Evolutionary conservation across 306 rosid genomes (phyloP), one percentile per base, ranked within the genome.

Genomic region (Medicago arabica): DNA sequence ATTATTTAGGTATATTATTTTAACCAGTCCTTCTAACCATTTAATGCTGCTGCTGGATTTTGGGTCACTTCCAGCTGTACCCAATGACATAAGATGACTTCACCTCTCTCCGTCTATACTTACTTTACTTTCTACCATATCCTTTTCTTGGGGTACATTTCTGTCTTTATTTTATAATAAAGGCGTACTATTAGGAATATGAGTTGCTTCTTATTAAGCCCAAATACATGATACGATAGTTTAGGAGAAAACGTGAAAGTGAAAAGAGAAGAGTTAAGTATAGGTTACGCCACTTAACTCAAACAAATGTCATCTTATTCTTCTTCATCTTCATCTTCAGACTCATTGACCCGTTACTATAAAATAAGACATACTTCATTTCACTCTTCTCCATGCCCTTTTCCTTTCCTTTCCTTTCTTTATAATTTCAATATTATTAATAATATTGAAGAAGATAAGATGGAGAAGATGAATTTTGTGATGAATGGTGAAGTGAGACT

Each of bases 401-500:
- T 57, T 59, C 18, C n/a, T n/a, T n/a, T n/a, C n/a, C n/a, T n/a
- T n/a, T n/a, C n/a, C n/a, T n/a, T n/a, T n/a, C n/a, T n/a, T n/a
- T n/a, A n/a, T n/a, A n/a, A n/a, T n/a, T n/a, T n/a, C n/a, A n/a
- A n/a, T n/a, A n/a, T n/a, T n/a, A n/a, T n/a, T n/a, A n/a, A 51
- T 51, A n/a, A n/a, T n/a, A n/a, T n/a, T 50, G n/a, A n/a, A n/a
- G n/a, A n/a, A n/a, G n/a, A n/a, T n/a, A n/a, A n/a, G n/a, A n/a
- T n/a, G n/a, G n/a, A 88, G 75, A 89, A 81, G 82, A 25, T 86
- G 12, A 88, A 78, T 79, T 89, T 92, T 39, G 84, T 95, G n/a
- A n/a, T n/a, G 76, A 92, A 92, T 83, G 97, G 99, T 0, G 96
- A 84, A 72, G 79, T 92, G 0, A 91, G 92, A 69, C 64, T 95